A percentile compares a stretch with the other conserved stretches of the same genome.
Conservation (phyloP, 169 alveolate genomes). For the Cyclospora cayetanensis region DNA sequence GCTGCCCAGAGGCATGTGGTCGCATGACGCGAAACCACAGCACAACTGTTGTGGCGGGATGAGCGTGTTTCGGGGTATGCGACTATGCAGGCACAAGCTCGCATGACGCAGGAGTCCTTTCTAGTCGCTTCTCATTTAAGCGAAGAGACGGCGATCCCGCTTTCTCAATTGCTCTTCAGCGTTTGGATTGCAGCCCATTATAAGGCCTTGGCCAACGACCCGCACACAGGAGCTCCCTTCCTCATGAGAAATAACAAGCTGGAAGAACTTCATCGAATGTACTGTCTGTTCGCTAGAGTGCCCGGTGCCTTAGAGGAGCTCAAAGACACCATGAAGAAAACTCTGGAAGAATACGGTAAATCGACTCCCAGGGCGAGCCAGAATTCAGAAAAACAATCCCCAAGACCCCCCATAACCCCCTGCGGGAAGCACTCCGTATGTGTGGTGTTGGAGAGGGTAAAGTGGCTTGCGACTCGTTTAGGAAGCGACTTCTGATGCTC, state of each 20-base stretch:
- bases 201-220: not conserved
- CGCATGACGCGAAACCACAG: too few species aligned
- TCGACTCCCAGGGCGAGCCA: too few species aligned
- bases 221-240: not conserved
- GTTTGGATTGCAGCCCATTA: not conserved
- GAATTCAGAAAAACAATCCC: too few species aligned
- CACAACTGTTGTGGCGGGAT: too few species aligned
- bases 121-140: conserved; percentile 9
- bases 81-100: conserved; percentile 46
- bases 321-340: not conserved
- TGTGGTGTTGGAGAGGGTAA: too few species aligned
- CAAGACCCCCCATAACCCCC: too few species aligned
- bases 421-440: too few species aligned
- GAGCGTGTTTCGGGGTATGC: too few species aligned
- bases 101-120: conserved; percentile 24
- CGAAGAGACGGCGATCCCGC: conserved; percentile 3
- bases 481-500: too few species aligned
- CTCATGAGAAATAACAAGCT: not conserved
- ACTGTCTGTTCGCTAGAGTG: not conserved
- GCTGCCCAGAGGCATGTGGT: too few species aligned
- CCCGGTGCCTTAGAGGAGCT: conserved; percentile 1
- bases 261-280: conserved; percentile 35
- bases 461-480: too few species aligned
- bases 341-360: conserved; percentile 4
- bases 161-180: not conserved